A percentile compares a stretch with the other conserved stretches of the same genome.
Conservation (phyloP, 306 rosid genomes). For the Vigna hirtella region DNA sequence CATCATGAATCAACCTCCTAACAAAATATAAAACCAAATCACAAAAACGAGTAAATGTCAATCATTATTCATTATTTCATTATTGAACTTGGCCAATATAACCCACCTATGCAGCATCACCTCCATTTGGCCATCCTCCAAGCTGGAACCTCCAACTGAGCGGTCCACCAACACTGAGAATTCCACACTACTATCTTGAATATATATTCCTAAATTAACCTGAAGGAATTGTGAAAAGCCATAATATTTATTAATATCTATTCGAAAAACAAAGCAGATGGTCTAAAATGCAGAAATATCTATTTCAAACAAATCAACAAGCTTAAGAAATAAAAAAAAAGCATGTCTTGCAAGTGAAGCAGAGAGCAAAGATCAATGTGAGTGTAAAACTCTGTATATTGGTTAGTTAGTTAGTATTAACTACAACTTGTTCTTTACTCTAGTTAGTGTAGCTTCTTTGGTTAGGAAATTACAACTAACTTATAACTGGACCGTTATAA, state of each 20-base stretch:
- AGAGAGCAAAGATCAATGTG: conserved; percentile 4
- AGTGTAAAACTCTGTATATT: too few relatives aligned
- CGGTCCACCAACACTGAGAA: conserved; percentile 80
- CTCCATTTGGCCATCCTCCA: conserved; percentile 83
- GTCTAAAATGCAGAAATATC: conserved; percentile 27
- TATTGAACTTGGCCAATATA: conserved; percentile 37
- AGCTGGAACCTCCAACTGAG: conserved; percentile 84
- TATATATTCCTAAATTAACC: conserved; percentile 77
- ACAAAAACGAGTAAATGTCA: conserved; percentile 27
- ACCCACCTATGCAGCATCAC: conserved; percentile 81
- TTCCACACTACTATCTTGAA: conserved; percentile 67
- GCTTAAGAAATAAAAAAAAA: not conserved
- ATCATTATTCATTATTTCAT: conserved; percentile 22
- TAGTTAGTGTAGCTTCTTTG: too few relatives aligned
- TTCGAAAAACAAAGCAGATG: conserved; percentile 17
- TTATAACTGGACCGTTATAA: too few relatives aligned
- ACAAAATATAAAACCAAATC: conserved; percentile 40
- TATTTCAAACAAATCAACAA: conserved; percentile 33
- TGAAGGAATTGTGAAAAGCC: conserved; percentile 47
- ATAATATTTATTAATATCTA: conserved; percentile 28
- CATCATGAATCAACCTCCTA: conserved; percentile 95
- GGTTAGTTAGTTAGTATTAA: too few relatives aligned
- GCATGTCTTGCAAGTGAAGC: conserved; percentile 30
- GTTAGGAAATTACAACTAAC: too few relatives aligned
- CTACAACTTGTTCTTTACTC: too few relatives aligned